These are phyloP conservation scores for Carpinus fangiana DNA, from an alignment of 306 rosid genomes.

Conservation along the genomic window DNA sequence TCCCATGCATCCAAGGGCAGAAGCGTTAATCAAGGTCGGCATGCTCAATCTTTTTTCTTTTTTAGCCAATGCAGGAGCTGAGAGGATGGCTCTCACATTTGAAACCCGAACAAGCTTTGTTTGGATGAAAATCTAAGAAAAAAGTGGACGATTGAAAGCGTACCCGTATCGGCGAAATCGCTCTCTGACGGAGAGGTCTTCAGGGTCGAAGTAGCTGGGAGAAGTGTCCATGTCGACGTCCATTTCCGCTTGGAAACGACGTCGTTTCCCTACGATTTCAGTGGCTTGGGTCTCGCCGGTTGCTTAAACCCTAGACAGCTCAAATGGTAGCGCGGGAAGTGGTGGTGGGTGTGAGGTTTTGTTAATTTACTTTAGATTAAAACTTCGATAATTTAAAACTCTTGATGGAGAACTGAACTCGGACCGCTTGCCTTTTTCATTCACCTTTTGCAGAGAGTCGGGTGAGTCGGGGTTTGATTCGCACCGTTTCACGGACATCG, in stretches of 20 bases:
- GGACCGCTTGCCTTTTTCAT: background rate
- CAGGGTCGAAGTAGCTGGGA: conserved; percentile 67
- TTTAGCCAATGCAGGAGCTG: too few relatives aligned
- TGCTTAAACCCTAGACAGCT: conserved; percentile 42
- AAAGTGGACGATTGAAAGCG: background rate
- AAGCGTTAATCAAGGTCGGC: background rate
- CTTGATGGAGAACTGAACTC: background rate
- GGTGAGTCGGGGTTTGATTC: background rate
- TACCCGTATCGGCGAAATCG: conserved; percentile 84
- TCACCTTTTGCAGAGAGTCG: background rate
- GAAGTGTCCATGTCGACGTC: conserved; percentile 68
- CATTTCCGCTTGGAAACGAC: conserved; percentile 25
- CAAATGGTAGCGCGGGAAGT: conserved; percentile 40
- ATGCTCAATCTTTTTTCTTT: background rate
- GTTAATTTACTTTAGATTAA: too few relatives aligned
- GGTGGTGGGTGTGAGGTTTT: background rate
- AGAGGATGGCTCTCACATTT: background rate
- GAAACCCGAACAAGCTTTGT: background rate
- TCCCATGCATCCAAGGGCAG: background rate
- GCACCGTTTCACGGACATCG: background rate
- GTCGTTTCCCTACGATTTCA: background rate
- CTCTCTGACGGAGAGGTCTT: conserved; percentile 64
- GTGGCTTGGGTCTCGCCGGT: background rate
- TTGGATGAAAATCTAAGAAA: background rate
- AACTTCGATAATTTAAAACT: background rate